A percentile compares a stretch with the other conserved stretches of the same genome.
These are phyloP conservation scores for Suillus hirtellus DNA, from an alignment of 768 basidiomycete genomes.

Conservation along the genomic window DNA sequence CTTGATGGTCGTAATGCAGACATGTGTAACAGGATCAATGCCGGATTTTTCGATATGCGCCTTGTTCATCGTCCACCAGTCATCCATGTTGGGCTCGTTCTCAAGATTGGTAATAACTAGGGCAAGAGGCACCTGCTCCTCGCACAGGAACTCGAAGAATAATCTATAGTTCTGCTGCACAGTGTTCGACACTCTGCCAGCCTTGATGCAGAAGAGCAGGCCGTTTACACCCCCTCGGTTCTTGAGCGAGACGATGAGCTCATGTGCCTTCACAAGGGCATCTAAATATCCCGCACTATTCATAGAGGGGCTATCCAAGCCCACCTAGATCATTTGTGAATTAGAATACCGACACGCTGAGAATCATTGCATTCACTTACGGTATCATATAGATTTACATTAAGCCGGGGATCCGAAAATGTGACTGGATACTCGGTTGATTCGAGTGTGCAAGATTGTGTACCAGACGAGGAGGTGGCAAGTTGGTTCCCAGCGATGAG, in stretches of 20 bases:
- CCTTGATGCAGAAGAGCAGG: constrained; percentile 36
- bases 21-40: constrained; percentile 30
- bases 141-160: constrained; percentile 35
- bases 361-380: not conserved
- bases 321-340: constrained; percentile 4
- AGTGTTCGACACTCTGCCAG: constrained; percentile 30
- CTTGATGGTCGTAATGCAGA: constrained; percentile 30
- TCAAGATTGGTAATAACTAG: constrained; percentile 38
- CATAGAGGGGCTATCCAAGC: constrained; percentile 32
- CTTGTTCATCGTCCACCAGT: constrained; percentile 35
- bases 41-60: constrained; percentile 20
- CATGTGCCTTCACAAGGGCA: constrained; percentile 31
- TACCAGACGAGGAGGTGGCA: constrained; percentile 4
- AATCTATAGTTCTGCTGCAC: constrained; percentile 32
- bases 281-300: constrained; percentile 24
- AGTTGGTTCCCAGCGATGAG: constrained; percentile 11
- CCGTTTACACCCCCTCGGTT: constrained; percentile 38
- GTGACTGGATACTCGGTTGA: not conserved
- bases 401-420: not conserved
- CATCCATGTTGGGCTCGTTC: constrained; percentile 35
- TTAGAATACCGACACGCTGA: not conserved
- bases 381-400: not conserved
- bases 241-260: constrained; percentile 35
- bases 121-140: constrained; percentile 33
- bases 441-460: constrained; percentile 10